A percentile compares a stretch with the other conserved stretches of the same genome.
Evolutionary conservation across 1,284 basidiomycete genomes (phyloP).

Genomic region (Sparassis latifolia): DNA sequence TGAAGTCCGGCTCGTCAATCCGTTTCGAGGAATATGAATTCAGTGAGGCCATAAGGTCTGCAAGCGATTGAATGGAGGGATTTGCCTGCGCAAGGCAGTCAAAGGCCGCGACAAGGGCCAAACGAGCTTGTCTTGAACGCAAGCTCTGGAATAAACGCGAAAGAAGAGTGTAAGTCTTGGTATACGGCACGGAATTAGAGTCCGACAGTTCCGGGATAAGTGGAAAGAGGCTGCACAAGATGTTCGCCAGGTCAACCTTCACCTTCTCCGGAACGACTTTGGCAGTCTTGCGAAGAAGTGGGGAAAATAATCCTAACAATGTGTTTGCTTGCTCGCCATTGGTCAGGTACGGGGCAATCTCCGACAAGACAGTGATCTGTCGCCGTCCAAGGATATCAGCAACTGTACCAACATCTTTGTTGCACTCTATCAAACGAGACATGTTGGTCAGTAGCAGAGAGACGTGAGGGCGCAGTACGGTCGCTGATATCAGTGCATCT

Average conservation of each 20-base stretch:
- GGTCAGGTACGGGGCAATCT: constrained; percentile 71
- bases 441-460: constrained; percentile 72
- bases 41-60: constrained; percentile 59
- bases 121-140: constrained; percentile 62
- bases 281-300: constrained; percentile 74
- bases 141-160: constrained; percentile 75
- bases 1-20: constrained; percentile 92
- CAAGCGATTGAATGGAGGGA: constrained; percentile 39
- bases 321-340: constrained; percentile 70
- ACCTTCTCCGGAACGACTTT: constrained; percentile 81
- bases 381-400: constrained; percentile 77
- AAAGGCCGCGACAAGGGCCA: constrained; percentile 65
- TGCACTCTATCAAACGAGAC: constrained; percentile 61
- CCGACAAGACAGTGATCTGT: constrained; percentile 78
- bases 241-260: constrained; percentile 81
- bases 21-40: constrained; percentile 84
- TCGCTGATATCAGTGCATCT: constrained; percentile 44
- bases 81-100: constrained; percentile 50
- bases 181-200: constrained; percentile 41
- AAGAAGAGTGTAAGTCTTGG: constrained; percentile 60
- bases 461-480: constrained; percentile 73
- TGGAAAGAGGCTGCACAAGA: constrained; percentile 70
- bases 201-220: constrained; percentile 65
- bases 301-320: constrained; percentile 72
- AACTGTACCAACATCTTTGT: constrained; percentile 47